Base-by-base conservation (phyloP, 495 filamentous ascomycete species). In the Talaromyces adpressus region DNA sequence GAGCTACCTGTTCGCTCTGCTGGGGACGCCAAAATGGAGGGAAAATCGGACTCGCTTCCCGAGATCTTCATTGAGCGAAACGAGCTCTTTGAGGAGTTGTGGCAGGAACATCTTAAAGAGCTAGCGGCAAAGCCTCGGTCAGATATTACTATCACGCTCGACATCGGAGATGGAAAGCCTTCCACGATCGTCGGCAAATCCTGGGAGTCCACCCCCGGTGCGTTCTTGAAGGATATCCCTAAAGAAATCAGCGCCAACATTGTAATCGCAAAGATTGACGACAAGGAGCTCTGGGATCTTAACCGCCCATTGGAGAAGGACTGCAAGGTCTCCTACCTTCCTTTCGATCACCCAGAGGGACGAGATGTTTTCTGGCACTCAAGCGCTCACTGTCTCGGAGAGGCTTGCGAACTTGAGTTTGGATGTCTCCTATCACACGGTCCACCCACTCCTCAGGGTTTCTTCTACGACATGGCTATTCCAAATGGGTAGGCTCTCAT, bases 391-490 rank as follows among this genome's bases (percentile, higher is more conserved):
- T 83, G 91, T 62, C 85, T 98, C n/a, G 94, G 94, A 62, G 93
- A 97, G 74, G 91, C 92, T 56, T 90, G 87, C 47, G 95, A 98
- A 74, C 84, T 87, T 65, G 84, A 92, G 66, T 98, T 90, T 72
- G 90, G 89, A 53, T 97, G 92, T 77, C 85, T 92, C 63, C 82
- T 98, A 56, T 96, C 91, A 66, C 92, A 96, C 69, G 94, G 94
- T 8, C 94, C 94, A 22, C 94, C 93, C 7, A 91, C 91, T 34
- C 87, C 93, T 14, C 88, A 93, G 74, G 94, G 95, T 39, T 98
- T 98, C 83, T 98, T 95, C 81, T 98, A 98, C 75, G 93, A 98
- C 71, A 97, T 98, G 92, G 88, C 87, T 16, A 83, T 97, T 22
- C 88, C 88, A 25, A 89, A 85, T 25, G 85, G 84, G 68, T 86